Evolutionary conservation across 495 filamentous ascomycete genomes (phyloP), one percentile per base, ranked within the genome.

Genomic region (Penicillium desertorum): DNA sequence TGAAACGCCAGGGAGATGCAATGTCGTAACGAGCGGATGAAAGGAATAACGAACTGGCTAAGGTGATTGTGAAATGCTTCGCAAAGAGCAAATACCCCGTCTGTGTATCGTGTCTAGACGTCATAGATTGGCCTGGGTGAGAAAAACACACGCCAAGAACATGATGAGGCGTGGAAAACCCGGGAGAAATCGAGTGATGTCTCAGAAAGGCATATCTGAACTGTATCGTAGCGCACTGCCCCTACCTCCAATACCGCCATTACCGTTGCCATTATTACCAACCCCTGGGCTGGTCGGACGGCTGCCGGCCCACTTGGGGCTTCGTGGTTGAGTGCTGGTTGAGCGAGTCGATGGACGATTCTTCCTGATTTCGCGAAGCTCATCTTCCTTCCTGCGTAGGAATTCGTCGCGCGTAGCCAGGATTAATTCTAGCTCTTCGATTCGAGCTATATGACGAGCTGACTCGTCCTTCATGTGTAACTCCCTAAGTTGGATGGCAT

Each of bases 381-480:
- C 86, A 0, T 81, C 74, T 57, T 90, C 86, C 46, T 86, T 81
- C 29, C 82, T 78, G 19, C 71, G 71, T 14, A 88, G 64, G 2
- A 84, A 62, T n/a, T 73, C 77, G 11, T 84, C 77, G 10, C 75
- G 69, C 7, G 64, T 57, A 30, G 60, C 61, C 2, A 82, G 62
- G 4, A 51, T 69, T 1, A 63, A 37, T 59, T 84, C 81, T 14
- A 85, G 68, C 51, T 87, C 80, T 16, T 65, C 66, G n/a, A 87
- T 63, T 19, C 71, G 68, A 4, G 67, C 50, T 11, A 74, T 41
- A 27, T 80, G 68, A 36, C 69, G 70, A 1, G 57, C 60, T 12
- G 72, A 64, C 49, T 78, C 70, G 22, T 72, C 71, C 43, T 74
- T 67, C 14, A 66, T 63, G 51, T 86, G 81, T 19, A 85, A 63